A percentile compares a stretch with the other conserved stretches of the same genome.
Evolutionary conservation across 2,329 filamentous ascomycete genomes (phyloP).

Genomic region (Neopestalotiopsis rosae): DNA sequence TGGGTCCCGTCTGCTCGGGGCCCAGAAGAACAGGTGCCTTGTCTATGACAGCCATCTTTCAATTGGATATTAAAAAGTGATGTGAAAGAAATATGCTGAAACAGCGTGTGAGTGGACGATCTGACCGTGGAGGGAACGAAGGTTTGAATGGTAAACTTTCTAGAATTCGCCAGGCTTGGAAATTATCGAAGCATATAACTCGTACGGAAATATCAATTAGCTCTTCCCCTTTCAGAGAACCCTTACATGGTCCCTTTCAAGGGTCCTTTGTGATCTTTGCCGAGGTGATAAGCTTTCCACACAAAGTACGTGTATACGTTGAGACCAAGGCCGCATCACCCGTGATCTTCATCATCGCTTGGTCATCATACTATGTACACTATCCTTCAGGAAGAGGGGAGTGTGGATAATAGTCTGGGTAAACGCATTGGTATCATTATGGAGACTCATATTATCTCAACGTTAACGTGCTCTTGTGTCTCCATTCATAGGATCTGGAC

Average conservation of each 20-base stretch:
- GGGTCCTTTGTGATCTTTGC: not conserved
- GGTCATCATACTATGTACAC: too few species aligned
- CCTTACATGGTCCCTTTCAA: not conserved
- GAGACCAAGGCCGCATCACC: not conserved
- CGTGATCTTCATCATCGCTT: not conserved
- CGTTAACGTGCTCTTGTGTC: not conserved
- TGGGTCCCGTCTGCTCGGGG: slow-evolving; percentile 19
- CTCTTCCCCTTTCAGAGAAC: not conserved
- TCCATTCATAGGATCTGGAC: not conserved
- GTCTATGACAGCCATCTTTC: not conserved
- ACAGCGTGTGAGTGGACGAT: not conserved
- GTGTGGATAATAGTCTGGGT: not conserved
- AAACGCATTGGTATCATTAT: not conserved
- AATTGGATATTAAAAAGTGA: not conserved
- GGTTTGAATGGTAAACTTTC: not conserved
- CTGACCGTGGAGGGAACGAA: not conserved
- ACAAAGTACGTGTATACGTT: not conserved
- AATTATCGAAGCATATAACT: not conserved
- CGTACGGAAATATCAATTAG: not conserved
- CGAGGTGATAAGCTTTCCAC: not conserved
- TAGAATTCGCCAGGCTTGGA: not conserved
- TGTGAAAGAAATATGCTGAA: not conserved
- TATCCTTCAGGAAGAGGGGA: not conserved
- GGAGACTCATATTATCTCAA: not conserved
- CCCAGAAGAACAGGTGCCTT: slow-evolving; percentile 11